Evolutionary conservation across 192 early-diverging fungal genomes (phyloP).

Genomic region (Podila epigama): DNA sequence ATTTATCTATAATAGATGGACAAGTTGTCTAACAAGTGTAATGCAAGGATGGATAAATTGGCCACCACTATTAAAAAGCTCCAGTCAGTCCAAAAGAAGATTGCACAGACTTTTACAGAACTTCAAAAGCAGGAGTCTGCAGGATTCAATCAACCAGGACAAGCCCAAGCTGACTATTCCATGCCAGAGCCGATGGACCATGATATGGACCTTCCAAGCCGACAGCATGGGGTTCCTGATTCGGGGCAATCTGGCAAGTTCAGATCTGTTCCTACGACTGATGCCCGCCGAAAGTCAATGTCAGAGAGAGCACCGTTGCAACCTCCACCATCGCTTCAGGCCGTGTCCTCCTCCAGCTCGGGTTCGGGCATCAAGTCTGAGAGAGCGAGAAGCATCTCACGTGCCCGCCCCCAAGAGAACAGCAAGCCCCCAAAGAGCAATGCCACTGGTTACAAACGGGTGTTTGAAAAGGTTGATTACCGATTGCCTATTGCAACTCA

Average conservation of each 20-base stretch:
- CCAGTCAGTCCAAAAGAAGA: not conserved
- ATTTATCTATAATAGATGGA: conserved; percentile 15
- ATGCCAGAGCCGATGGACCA: too few species aligned
- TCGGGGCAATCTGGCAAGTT: too few species aligned
- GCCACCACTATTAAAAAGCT: conserved; percentile 1
- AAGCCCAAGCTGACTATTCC: too few species aligned
- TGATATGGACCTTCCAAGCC: too few species aligned
- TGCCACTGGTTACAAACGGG: not conserved
- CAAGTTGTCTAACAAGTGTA: not conserved
- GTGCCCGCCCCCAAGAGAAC: conserved; percentile 5
- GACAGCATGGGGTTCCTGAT: too few species aligned
- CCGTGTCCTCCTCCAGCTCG: too few species aligned
- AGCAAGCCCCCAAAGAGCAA: conserved; percentile 1
- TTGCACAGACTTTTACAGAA: conserved; percentile 5
- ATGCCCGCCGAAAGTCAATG: too few species aligned
- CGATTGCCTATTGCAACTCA: not conserved
- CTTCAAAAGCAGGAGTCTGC: not conserved
- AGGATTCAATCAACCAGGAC: too few species aligned
- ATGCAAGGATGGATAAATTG: not conserved
- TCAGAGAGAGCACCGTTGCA: too few species aligned
- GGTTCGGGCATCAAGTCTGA: too few species aligned
- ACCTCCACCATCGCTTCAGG: too few species aligned
- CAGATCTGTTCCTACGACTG: too few species aligned
- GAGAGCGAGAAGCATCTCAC: not conserved
- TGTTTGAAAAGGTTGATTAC: not conserved